Percentiles rank a stretch among this genome's conserved stretches.
phyloP scores from a whole-genome alignment of 177 flowering plant genomes.

The Telopea speciosissima region DNA sequence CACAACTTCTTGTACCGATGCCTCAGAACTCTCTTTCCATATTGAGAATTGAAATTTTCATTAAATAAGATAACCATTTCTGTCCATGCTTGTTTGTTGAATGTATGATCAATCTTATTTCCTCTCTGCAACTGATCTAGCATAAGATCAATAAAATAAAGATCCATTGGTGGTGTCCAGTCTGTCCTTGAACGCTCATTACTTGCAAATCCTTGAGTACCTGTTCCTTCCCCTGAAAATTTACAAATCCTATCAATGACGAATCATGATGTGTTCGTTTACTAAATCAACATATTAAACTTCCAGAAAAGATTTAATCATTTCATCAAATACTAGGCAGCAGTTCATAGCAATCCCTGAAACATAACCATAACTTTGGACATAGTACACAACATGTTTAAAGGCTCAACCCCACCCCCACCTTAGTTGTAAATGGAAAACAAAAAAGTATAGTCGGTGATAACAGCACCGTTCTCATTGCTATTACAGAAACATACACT shows the following conservation, averaged over 20 bases:
- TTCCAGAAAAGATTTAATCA: too few species aligned
- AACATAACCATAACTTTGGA: background rate
- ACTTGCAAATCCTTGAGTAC: conserved; percentile 6
- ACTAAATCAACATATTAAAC: too few species aligned
- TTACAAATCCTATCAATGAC: background rate
- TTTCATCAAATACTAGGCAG: too few species aligned
- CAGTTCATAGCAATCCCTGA: background rate
- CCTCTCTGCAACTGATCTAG: conserved; percentile 18
- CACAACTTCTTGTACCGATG: conserved; percentile 16
- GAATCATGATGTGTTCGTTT: background rate
- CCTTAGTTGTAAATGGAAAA: too few species aligned
- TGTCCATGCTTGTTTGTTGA: conserved; percentile 15
- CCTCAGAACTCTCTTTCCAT: conserved; percentile 17
- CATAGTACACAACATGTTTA: background rate
- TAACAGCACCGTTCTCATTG: too few species aligned
- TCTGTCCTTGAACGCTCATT: conserved; percentile 14
- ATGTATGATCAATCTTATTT: conserved; percentile 16
- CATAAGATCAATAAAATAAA: conserved; percentile 16
- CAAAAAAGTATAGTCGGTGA: too few species aligned
- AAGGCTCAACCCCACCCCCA: too few species aligned
- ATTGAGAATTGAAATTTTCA: conserved; percentile 10
- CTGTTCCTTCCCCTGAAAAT: conserved; percentile 9
- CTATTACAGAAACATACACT: too few species aligned
- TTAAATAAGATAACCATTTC: conserved; percentile 14
- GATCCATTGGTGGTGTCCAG: conserved; percentile 23